Evolutionary conservation across 208 protist genomes (phyloP).

Genomic region (Leishmania mexicana): DNA sequence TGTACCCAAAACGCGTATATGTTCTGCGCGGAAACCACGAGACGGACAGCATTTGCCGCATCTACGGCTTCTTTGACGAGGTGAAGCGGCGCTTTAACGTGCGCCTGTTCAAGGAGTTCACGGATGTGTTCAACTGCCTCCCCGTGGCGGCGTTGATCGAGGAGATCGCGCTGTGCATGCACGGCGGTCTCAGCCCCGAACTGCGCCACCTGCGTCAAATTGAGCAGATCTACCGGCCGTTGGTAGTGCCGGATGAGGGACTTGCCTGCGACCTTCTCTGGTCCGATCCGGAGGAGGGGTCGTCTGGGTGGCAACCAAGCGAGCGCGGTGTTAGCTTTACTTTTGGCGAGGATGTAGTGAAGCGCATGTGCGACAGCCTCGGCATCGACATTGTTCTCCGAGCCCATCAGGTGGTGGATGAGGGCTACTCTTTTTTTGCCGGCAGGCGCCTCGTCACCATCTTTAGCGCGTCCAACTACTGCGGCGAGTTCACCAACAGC

Average conservation of each 20-base stretch:
- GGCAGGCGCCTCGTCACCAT: slow-evolving; percentile 98
- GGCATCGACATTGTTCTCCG: slow-evolving; percentile 98
- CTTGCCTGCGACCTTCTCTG: slow-evolving; percentile 98
- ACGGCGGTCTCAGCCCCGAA: slow-evolving; percentile 97
- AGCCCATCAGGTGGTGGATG: slow-evolving; percentile 98
- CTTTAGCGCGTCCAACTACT: slow-evolving; percentile 99
- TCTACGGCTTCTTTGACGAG: slow-evolving; percentile 99
- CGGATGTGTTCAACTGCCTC: slow-evolving; percentile 73
- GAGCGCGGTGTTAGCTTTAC: slow-evolving; percentile 98
- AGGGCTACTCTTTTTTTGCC: slow-evolving; percentile 99
- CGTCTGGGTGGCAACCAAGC: slow-evolving; percentile 88
- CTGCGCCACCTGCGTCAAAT: slow-evolving; percentile 98
- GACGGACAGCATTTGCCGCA: slow-evolving; percentile 97
- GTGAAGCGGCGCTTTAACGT: slow-evolving; percentile 86
- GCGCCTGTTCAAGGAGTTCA: slow-evolving; percentile 59
- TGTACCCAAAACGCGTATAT: slow-evolving; percentile 97
- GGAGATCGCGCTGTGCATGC: slow-evolving; percentile 95
- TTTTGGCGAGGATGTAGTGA: slow-evolving; percentile 97
- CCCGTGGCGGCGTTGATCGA: slow-evolving; percentile 95
- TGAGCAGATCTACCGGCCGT: slow-evolving; percentile 61
- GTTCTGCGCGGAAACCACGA: slow-evolving; percentile 99
- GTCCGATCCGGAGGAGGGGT: slow-evolving; percentile 96
- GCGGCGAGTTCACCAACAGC: slow-evolving; percentile 99
- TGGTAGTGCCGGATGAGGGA: slow-evolving; percentile 62
- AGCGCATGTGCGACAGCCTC: slow-evolving; percentile 94